Conservation (phyloP, 2,329 filamentous ascomycete species). For the Laburnicola sp. region DNA sequence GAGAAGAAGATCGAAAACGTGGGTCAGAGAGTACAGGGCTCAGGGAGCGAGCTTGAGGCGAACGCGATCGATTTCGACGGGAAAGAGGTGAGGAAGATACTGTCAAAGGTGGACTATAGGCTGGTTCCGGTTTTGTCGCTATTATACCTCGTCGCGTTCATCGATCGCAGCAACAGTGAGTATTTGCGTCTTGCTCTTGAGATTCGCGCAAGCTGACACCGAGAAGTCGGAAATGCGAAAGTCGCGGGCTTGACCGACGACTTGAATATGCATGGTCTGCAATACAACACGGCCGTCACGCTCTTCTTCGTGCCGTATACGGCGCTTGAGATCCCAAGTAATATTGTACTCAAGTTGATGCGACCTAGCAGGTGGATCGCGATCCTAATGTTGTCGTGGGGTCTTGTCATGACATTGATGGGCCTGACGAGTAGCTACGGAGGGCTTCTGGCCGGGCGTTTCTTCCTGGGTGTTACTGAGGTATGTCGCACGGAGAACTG, state of each 20-base stretch:
- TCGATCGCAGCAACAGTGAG: slow-evolving; percentile 39
- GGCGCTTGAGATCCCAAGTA: slow-evolving; percentile 43
- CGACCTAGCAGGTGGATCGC: slow-evolving; percentile 47
- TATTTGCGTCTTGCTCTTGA: background rate
- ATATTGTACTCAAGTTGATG: slow-evolving; percentile 49
- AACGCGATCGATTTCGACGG: slow-evolving; percentile 30
- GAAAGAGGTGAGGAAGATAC: slow-evolving; percentile 33
- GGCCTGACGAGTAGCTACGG: slow-evolving; percentile 52
- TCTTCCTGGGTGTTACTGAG: slow-evolving; percentile 46
- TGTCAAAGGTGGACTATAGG: slow-evolving; percentile 40
- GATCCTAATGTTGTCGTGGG: slow-evolving; percentile 47
- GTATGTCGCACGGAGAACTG: slow-evolving; percentile 19
- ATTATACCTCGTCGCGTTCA: slow-evolving; percentile 42
- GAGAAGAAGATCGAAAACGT: slow-evolving; percentile 29
- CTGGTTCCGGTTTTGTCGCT: slow-evolving; percentile 36
- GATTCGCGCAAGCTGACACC: background rate
- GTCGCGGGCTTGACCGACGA: slow-evolving; percentile 47
- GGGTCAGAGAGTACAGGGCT: slow-evolving; percentile 28
- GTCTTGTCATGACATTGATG: slow-evolving; percentile 48
- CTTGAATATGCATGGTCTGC: slow-evolving; percentile 41
- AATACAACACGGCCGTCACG: slow-evolving; percentile 48
- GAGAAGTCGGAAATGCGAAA: slow-evolving; percentile 47
- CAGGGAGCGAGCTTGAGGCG: slow-evolving; percentile 32
- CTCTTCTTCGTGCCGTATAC: slow-evolving; percentile 49
- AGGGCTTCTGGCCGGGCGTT: slow-evolving; percentile 54